These are phyloP conservation scores for Metarhizium sp. DNA, from an alignment of 2,329 filamentous ascomycete genomes.

Conservation along the genomic window DNA sequence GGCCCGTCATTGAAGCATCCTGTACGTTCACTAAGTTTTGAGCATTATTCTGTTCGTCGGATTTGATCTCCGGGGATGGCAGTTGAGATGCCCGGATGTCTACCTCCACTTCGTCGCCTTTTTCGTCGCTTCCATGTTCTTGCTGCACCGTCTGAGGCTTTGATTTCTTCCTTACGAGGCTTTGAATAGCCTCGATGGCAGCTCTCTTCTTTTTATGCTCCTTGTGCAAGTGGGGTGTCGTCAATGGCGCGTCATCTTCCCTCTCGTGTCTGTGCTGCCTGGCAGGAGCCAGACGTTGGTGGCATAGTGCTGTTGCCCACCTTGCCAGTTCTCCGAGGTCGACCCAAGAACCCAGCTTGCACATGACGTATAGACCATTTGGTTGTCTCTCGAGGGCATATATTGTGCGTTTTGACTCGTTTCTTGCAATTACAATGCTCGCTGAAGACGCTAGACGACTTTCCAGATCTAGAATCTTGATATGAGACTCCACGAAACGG, in stretches of 20 bases:
- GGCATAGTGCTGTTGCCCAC: slow-evolving; percentile 33
- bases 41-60: neutral
- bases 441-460: slow-evolving; percentile 44
- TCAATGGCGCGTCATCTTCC: slow-evolving; percentile 18
- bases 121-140: slow-evolving; percentile 16
- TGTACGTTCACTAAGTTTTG: neutral
- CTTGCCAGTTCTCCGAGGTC: slow-evolving; percentile 44
- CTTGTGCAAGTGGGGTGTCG: slow-evolving; percentile 36
- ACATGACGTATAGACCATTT: slow-evolving; percentile 54
- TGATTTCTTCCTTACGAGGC: slow-evolving; percentile 44
- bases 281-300: slow-evolving; percentile 18
- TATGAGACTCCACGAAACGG: slow-evolving; percentile 50
- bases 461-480: slow-evolving; percentile 56
- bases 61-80: slow-evolving; percentile 7
- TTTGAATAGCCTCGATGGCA: slow-evolving; percentile 55
- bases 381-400: slow-evolving; percentile 60
- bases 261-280: slow-evolving; percentile 10
- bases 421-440: slow-evolving; percentile 51
- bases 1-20: neutral
- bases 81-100: slow-evolving; percentile 9
- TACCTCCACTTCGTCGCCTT: slow-evolving; percentile 10
- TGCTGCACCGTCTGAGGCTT: slow-evolving; percentile 35
- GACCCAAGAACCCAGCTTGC: slow-evolving; percentile 59
- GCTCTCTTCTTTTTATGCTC: slow-evolving; percentile 45
- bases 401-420: slow-evolving; percentile 41